A percentile compares a stretch with the other conserved stretches of the same genome.
These are phyloP conservation scores for Protomyces inouyei DNA, from an alignment of 1,139 yeast genomes.

Conservation along the genomic window DNA sequence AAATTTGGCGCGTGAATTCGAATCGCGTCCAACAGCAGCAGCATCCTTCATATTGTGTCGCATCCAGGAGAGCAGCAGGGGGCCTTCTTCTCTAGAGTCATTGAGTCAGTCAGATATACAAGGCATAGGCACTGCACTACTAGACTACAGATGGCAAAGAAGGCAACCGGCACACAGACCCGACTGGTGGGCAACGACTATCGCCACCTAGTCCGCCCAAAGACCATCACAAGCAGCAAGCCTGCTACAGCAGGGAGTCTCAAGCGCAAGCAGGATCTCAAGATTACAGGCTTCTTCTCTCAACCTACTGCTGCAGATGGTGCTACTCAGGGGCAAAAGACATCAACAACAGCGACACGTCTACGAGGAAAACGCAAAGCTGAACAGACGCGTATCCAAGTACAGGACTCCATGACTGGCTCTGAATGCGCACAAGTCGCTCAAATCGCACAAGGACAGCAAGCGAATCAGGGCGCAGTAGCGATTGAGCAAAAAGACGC, in stretches of 20 bases:
- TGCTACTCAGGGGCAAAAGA: neutral
- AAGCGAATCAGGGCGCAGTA: neutral
- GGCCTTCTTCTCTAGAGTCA: too few relatives aligned
- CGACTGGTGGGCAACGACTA: neutral
- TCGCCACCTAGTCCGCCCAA: neutral
- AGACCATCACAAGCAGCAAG: neutral
- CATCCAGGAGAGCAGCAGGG: too few relatives aligned
- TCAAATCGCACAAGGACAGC: too few relatives aligned
- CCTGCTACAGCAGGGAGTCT: neutral
- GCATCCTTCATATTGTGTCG: too few relatives aligned
- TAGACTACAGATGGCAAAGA: neutral
- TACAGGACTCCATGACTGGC: neutral
- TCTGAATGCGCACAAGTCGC: too few relatives aligned
- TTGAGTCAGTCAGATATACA: too few relatives aligned
- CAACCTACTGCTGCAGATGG: neutral
- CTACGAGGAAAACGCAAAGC: neutral
- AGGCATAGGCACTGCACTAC: too few relatives aligned
- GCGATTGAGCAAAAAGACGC: neutral
- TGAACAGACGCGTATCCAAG: neutral
- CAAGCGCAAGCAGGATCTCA: neutral
- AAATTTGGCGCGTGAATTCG: too few relatives aligned
- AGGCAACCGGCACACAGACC: neutral
- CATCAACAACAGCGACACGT: neutral
- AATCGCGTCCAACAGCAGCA: too few relatives aligned
- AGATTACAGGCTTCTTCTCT: neutral